These are phyloP conservation scores for Phytophthora sp. DNA, from an alignment of 352 stramenopile species.

Conservation along the genomic window DNA sequence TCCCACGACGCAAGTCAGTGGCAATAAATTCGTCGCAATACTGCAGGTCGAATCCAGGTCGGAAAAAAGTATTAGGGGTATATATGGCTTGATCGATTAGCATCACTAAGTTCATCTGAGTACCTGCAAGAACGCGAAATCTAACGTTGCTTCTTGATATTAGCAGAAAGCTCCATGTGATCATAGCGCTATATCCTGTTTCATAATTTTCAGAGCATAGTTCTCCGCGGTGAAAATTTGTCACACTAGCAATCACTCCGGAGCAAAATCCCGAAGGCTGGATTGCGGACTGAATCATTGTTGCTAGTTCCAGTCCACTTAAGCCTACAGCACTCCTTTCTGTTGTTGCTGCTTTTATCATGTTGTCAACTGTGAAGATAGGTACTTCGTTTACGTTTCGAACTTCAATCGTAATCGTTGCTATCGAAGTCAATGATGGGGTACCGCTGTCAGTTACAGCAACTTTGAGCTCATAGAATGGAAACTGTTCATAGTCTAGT, in stretches of 20 bases:
- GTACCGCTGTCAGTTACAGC: slow-evolving; percentile 48
- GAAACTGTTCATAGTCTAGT: slow-evolving; percentile 47
- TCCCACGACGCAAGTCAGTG: slow-evolving; percentile 11
- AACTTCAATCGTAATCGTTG: slow-evolving; percentile 33
- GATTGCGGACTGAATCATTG: slow-evolving; percentile 11
- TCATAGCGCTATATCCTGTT: slow-evolving; percentile 10
- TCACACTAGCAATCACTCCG: slow-evolving; percentile 3
- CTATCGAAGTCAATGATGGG: slow-evolving; percentile 32
- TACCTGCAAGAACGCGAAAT: slow-evolving; percentile 14
- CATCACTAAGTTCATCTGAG: slow-evolving; percentile 6
- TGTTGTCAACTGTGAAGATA: slow-evolving; percentile 33
- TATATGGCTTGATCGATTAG: slow-evolving; percentile 15
- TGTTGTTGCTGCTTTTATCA: too few species aligned
- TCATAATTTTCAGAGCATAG: slow-evolving; percentile 2
- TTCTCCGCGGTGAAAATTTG: neutral
- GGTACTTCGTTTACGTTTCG: slow-evolving; percentile 54
- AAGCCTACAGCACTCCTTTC: neutral
- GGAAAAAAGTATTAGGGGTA: neutral
- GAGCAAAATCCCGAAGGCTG: slow-evolving; percentile 13
- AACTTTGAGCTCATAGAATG: slow-evolving; percentile 27
- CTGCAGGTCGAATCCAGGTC: slow-evolving; percentile 19
- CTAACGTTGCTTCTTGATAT: neutral
- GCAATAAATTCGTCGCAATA: slow-evolving; percentile 15
- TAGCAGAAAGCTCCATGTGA: slow-evolving; percentile 26
- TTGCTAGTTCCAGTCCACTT: slow-evolving; percentile 11